These are phyloP conservation scores for Talaromyces sp. DNA, from an alignment of 2,329 filamentous ascomycete species.

Conservation along the genomic window DNA sequence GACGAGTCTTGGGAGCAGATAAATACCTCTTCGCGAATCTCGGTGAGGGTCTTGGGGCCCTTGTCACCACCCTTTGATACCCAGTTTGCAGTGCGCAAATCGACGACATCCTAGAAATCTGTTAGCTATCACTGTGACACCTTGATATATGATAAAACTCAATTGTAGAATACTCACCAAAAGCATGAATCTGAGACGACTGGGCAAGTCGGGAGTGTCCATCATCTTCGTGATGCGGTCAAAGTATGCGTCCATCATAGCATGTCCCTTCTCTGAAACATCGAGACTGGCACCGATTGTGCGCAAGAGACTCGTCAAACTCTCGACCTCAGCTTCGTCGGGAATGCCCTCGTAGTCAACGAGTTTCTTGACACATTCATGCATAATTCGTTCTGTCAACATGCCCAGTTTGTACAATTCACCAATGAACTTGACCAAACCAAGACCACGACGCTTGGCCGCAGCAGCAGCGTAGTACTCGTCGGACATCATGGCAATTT, in stretches of 20 bases:
- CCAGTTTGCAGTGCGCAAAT: conserved; percentile 76
- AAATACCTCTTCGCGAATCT: conserved; percentile 75
- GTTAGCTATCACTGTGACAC: neutral
- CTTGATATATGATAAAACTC: neutral
- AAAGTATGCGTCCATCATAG: conserved; percentile 93
- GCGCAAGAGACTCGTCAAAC: conserved; percentile 82
- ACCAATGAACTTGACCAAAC: conserved; percentile 98
- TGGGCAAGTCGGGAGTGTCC: conserved; percentile 72
- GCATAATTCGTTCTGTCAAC: conserved; percentile 99
- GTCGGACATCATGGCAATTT: conserved; percentile 81
- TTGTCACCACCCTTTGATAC: conserved; percentile 83
- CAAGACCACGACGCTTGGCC: conserved; percentile 92
- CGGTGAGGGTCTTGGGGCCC: conserved; percentile 92
- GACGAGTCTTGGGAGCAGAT: neutral
- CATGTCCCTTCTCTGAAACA: conserved; percentile 71
- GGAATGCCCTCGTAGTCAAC: conserved; percentile 91
- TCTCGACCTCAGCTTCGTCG: conserved; percentile 95
- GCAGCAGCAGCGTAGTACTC: conserved; percentile 94
- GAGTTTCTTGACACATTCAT: conserved; percentile 95
- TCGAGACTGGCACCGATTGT: conserved; percentile 90
- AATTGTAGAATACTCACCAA: conserved; percentile 48
- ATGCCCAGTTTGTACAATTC: conserved; percentile 98
- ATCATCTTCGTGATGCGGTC: conserved; percentile 77
- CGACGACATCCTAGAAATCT: conserved; percentile 63
- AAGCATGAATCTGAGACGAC: conserved; percentile 92